Percentiles rank a stretch among this genome's conserved stretches.
Conservation (phyloP, 2,329 filamentous ascomycete genomes). For the Fusarium haematococcum region DNA sequence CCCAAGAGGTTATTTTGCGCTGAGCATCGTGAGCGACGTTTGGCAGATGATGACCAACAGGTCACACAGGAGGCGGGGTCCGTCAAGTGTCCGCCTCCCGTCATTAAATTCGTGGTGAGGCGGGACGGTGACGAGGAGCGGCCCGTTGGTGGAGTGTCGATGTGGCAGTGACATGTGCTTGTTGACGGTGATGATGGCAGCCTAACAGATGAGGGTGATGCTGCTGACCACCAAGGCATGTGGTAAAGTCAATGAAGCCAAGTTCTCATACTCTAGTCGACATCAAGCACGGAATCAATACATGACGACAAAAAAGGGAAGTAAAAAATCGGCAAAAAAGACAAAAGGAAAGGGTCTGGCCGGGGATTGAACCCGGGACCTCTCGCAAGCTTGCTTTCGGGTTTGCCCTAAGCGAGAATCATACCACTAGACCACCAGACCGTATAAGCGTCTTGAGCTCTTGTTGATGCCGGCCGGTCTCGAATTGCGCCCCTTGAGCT, state of each 20-base stretch:
- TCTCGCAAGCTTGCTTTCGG: slow-evolving; percentile 55
- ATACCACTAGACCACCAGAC: slow-evolving; percentile 74
- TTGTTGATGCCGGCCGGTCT: neutral
- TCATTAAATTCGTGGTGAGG: neutral
- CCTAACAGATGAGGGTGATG: neutral
- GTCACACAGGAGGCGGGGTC: neutral
- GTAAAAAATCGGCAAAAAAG: neutral
- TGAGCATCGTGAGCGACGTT: neutral
- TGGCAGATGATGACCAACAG: neutral
- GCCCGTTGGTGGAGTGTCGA: neutral
- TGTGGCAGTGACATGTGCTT: neutral
- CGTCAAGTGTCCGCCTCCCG: neutral
- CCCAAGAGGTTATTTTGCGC: neutral
- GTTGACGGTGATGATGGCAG: neutral
- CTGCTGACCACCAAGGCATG: neutral
- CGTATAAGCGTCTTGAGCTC: slow-evolving; percentile 16
- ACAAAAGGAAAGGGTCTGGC: slow-evolving; percentile 57
- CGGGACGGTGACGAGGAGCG: neutral
- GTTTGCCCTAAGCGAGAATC: slow-evolving; percentile 75
- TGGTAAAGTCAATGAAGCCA: neutral
- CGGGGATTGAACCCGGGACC: slow-evolving; percentile 61
- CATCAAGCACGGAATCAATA: neutral
- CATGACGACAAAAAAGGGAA: neutral
- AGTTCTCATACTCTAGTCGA: neutral
- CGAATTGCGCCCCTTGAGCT: neutral